Evolutionary conservation across 2,329 filamentous ascomycete genomes (phyloP), one percentile per base, ranked within the genome.

Genomic region (Thielaviopsis musarum): DNA sequence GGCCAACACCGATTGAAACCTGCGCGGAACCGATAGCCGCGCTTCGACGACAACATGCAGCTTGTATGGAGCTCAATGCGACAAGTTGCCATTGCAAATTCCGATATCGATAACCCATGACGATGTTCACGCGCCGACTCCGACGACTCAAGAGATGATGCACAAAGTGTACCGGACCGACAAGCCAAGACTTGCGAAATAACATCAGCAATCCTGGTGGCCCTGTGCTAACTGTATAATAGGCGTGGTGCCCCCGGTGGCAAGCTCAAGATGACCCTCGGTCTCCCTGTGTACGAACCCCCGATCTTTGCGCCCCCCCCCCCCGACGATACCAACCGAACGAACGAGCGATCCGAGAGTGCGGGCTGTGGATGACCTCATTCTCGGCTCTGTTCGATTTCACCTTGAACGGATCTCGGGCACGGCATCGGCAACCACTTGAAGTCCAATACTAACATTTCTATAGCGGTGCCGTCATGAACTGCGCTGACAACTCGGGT

Each of bases 221-320:
- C 61, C 59, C 54, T 68, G 71, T 74, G 67, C 74, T 70, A 62
- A 66, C 66, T 61, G 62, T 61, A 57, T 65, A 68, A 65, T 69
- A 85, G 82, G 66, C 82, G 89, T 83, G 88, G 87, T 87, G 87
- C 89, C 82, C 87, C 91, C 73, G 93, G 93, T 84, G 94, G 94
- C 88, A 98, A 98, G 88, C 88, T 97, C 73, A 97, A 95, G 88
- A 98, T 98, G 93, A 96, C 93, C 77, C 89, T 98, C 78, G 93
- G 89, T 96, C 90, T 98, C 72, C 93, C 93, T 79, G 90, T 95
- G 91, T 96, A 95, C 77, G 90, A 53, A 59, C 48, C 41, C 61
- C 52, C 38, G 26, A 28, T n/a, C 54, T 26, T 30, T 19, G 49
- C 49, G 30, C 26, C 49, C 22, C 22, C 26, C 12, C 26, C 49